Percentiles rank a stretch among this genome's conserved stretches.
phyloP scores from a whole-genome alignment of 1,284 basidiomycete species.

The Cutaneotrichosporon curvatum region DNA sequence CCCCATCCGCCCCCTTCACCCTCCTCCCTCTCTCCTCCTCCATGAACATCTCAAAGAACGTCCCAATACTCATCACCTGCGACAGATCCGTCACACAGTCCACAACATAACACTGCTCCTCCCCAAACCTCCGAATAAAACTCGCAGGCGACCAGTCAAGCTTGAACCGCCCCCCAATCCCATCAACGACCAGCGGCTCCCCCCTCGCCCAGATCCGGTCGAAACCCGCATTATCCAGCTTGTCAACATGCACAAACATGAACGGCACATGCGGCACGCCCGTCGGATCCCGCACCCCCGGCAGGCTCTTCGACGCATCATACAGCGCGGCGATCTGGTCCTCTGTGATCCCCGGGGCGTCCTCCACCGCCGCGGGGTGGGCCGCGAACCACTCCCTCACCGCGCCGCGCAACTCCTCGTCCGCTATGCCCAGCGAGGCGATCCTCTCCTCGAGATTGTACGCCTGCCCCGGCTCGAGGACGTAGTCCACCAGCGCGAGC shows the following conservation, averaged over 20 bases:
- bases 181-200: slow-evolving; percentile 67
- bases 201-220: slow-evolving; percentile 64
- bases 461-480: slow-evolving; percentile 18
- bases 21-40: slow-evolving; percentile 26
- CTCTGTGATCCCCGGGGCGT: background rate
- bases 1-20: too few relatives aligned
- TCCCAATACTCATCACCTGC: slow-evolving; percentile 57
- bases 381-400: slow-evolving; percentile 5
- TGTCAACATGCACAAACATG: slow-evolving; percentile 49
- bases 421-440: slow-evolving; percentile 16
- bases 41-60: slow-evolving; percentile 77
- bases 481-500: slow-evolving; percentile 30
- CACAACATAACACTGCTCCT: slow-evolving; percentile 62
- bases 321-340: slow-evolving; percentile 21
- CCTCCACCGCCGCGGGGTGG: background rate
- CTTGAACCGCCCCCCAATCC: slow-evolving; percentile 56
- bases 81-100: slow-evolving; percentile 69
- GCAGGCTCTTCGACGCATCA: slow-evolving; percentile 8
- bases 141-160: slow-evolving; percentile 72
- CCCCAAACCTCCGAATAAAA: slow-evolving; percentile 64
- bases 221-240: slow-evolving; percentile 59
- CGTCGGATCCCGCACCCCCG: slow-evolving; percentile 29
- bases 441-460: slow-evolving; percentile 19
- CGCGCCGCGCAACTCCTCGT: slow-evolving; percentile 11
- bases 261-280: slow-evolving; percentile 30